Percentiles rank a stretch among this genome's conserved stretches.
phyloP scores from a whole-genome alignment of 1,139 yeast species.

The Tardiomyces depauwii region DNA sequence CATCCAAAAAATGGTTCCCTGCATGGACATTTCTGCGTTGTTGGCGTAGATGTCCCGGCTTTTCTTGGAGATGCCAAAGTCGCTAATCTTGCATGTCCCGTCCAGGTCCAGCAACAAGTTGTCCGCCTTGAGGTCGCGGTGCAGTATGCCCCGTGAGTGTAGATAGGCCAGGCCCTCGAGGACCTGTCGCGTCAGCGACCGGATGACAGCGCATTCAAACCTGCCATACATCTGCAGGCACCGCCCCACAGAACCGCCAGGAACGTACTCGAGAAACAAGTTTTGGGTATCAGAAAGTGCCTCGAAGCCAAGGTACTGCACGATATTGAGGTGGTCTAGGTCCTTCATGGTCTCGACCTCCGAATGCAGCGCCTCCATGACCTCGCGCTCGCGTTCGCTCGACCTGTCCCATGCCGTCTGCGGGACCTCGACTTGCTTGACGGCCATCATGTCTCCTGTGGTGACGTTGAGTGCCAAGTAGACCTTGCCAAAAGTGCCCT shows the following conservation, averaged over 20 bases:
- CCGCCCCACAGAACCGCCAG: slow-evolving; percentile 94
- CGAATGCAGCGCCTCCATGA: slow-evolving; percentile 72
- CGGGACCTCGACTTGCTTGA: slow-evolving; percentile 81
- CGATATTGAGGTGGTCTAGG: slow-evolving; percentile 86
- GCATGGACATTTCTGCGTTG: slow-evolving; percentile 94
- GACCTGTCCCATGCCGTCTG: slow-evolving; percentile 35
- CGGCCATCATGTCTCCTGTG: slow-evolving; percentile 98
- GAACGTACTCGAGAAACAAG: slow-evolving; percentile 86
- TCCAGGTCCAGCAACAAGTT: slow-evolving; percentile 79
- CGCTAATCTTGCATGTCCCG: slow-evolving; percentile 93
- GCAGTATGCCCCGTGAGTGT: slow-evolving; percentile 80
- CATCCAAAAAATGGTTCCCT: slow-evolving; percentile 99
- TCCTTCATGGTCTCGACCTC: slow-evolving; percentile 95
- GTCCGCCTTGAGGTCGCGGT: slow-evolving; percentile 94
- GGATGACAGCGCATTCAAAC: slow-evolving; percentile 68
- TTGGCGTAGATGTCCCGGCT: slow-evolving; percentile 79
- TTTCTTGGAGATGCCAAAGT: slow-evolving; percentile 90
- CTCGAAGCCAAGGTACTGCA: slow-evolving; percentile 91
- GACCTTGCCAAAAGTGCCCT: slow-evolving; percentile 97
- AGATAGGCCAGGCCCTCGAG: slow-evolving; percentile 74
- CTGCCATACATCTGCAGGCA: slow-evolving; percentile 75
- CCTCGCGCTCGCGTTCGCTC: slow-evolving; percentile 37
- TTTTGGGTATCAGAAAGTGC: slow-evolving; percentile 65
- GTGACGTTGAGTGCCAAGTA: slow-evolving; percentile 88
- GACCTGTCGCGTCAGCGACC: slow-evolving; percentile 69